phyloP scores from a whole-genome alignment of 805 yeast species.

The Clavispora carvajalis region DNA sequence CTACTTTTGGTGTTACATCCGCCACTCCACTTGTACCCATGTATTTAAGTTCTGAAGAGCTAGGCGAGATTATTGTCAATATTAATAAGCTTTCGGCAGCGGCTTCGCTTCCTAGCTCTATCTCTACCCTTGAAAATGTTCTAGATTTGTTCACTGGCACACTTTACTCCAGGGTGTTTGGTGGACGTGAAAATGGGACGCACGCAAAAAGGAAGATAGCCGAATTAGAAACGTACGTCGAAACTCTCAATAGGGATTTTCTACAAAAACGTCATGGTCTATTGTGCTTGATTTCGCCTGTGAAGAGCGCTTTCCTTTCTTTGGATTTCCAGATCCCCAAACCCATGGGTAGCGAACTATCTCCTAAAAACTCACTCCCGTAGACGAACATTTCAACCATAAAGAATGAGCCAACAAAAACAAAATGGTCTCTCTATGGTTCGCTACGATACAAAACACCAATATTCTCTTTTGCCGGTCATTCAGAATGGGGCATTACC shows the following conservation, averaged over 20 bases:
- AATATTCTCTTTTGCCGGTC: too few species aligned
- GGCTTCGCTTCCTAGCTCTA: conserved; percentile 35
- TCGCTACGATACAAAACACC: too few species aligned
- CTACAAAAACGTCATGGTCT: conserved; percentile 20
- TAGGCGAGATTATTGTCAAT: conserved; percentile 32
- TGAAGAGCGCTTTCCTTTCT: conserved; percentile 51
- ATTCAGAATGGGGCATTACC: too few species aligned
- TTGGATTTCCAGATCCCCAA: conserved; percentile 51
- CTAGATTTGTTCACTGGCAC: conserved; percentile 38
- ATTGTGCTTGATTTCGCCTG: conserved; percentile 42
- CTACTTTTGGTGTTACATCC: conserved; percentile 49
- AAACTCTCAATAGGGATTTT: conserved; percentile 14
- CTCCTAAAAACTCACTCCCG: neutral
- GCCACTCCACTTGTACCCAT: conserved; percentile 39
- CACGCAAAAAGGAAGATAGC: conserved; percentile 26
- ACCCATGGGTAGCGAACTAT: conserved; percentile 18
- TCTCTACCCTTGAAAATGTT: conserved; percentile 31
- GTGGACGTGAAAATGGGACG: conserved; percentile 11
- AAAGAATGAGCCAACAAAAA: too few species aligned
- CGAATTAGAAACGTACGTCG: conserved; percentile 39
- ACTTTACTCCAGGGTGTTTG: conserved; percentile 22
- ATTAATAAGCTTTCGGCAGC: conserved; percentile 40
- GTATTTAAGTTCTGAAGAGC: conserved; percentile 27
- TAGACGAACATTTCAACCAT: too few species aligned
- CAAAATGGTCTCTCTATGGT: too few species aligned